Evolutionary conservation across 306 rosid species (phyloP), one percentile per base, ranked within the genome.

Genomic region (Trichosanthes truncata): DNA sequence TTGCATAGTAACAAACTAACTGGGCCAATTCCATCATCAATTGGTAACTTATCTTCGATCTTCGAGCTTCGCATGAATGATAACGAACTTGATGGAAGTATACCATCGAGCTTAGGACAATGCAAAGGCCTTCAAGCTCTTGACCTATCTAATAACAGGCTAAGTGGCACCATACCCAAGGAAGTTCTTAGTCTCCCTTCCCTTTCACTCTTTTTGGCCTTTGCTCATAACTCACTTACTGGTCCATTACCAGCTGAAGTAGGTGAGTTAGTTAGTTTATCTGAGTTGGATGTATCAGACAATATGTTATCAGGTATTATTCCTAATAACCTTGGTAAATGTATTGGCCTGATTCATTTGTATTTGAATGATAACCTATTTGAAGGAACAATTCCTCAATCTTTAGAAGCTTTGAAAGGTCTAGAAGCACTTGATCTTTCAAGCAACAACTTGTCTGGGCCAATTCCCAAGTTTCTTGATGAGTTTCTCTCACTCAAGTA

Each of bases 161-260:
- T 87, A 31, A 62, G 18, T n/a, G 84, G 90, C 41, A 51, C 65
- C 36, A 81, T 83, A 81, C 90, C 90, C 0, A 77, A 26, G 20
- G 63, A 83, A 40, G 59, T 85, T 9, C 4, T 85, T 11, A 53
- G 62, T 33, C n/a, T 87, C 31, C 45, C 85, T 61, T 81, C 83
- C 49, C 78, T 85, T 40, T 77, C 85, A 11, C 26, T 83, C 6
- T 55, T 7, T 46, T 72, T 87, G 65, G 18, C 31, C 57, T 20
- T 85, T 60, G 57, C 81, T 62, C 35, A 72, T 12, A 87, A 85
- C 77, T 62, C 31, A 57, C 45, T 87, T 40, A 81, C 79, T 45
- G 84, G 90, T 11, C 26, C 75, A 4, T 48, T 85, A 45, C 88
- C 84, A 5, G 7, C 6, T 23, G 83, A 83, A 83, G 81, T 85